phyloP scores from a whole-genome alignment of 176 grass and related monocot species.

The Olyra latifolia region DNA sequence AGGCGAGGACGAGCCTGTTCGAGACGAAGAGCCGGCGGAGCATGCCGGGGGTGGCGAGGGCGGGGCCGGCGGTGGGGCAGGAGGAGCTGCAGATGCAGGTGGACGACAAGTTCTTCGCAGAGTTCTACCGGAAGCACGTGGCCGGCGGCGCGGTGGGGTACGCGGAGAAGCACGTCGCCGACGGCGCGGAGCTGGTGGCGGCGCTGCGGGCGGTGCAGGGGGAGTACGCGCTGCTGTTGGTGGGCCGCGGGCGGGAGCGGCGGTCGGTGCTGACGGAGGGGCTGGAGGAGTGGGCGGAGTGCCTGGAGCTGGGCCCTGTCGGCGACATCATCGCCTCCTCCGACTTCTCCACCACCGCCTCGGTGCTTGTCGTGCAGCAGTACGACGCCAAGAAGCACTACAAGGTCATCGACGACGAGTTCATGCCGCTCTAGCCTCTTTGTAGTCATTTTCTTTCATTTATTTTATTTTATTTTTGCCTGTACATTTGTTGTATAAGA shows the following conservation, averaged over 20 bases:
- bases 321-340: slow-evolving; percentile 68
- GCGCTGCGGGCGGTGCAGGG: slow-evolving; percentile 49
- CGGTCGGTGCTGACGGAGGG: slow-evolving; percentile 66
- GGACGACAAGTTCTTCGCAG: slow-evolving; percentile 73
- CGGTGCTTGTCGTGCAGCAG: slow-evolving; percentile 73
- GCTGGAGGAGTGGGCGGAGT: slow-evolving; percentile 69
- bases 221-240: slow-evolving; percentile 62
- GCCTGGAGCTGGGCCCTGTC: slow-evolving; percentile 66
- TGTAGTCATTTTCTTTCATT: no score
- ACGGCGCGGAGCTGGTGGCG: slow-evolving; percentile 63
- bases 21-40: slow-evolving; percentile 28
- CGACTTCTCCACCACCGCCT: slow-evolving; percentile 63
- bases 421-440: slow-evolving; percentile 55
- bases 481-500: no score
- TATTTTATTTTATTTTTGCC: no score
- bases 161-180: slow-evolving; percentile 69
- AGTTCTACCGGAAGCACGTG: slow-evolving; percentile 71
- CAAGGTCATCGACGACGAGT: slow-evolving; percentile 81
- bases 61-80: slow-evolving; percentile 27
- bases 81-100: slow-evolving; percentile 59
- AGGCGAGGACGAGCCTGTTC: slow-evolving; percentile 36
- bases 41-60: neutral
- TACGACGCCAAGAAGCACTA: slow-evolving; percentile 83
- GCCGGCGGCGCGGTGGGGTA: slow-evolving; percentile 49
- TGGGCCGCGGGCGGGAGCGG: slow-evolving; percentile 50